Conservation (phyloP, 2,329 filamentous ascomycete genomes). For the Nigrospora osmanthi region DNA sequence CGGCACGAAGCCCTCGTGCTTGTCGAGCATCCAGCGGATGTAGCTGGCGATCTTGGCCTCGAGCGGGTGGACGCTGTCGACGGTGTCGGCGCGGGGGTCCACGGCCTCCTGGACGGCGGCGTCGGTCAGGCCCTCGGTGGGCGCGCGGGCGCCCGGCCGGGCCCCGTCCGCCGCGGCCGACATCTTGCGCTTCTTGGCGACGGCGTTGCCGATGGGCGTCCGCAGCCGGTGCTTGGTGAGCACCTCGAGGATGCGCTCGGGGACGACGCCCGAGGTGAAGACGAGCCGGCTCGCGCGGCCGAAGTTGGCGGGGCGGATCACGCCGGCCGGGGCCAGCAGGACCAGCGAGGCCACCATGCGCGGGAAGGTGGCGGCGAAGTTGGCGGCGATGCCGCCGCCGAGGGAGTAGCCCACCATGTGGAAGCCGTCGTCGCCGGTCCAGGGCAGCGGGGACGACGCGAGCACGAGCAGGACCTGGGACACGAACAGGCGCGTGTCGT, state of each 20-base stretch:
- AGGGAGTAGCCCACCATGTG: constrained; percentile 73
- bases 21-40: constrained; percentile 49
- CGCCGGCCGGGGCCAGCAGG: constrained; percentile 70
- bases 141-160: constrained; percentile 5
- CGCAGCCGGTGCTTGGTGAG: constrained; percentile 41
- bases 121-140: constrained; percentile 26
- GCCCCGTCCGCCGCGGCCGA: constrained; percentile 8
- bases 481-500: constrained; percentile 67
- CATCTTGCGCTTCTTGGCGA: constrained; percentile 15
- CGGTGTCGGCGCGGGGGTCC: constrained; percentile 14
- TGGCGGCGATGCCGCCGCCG: constrained; percentile 69
- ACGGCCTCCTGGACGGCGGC: constrained; percentile 34
- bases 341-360: constrained; percentile 61
- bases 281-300: constrained; percentile 39
- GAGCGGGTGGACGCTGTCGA: constrained; percentile 16
- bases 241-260: constrained; percentile 39
- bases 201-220: constrained; percentile 36
- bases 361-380: constrained; percentile 68
- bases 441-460: constrained; percentile 60
- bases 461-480: constrained; percentile 65
- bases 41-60: constrained; percentile 40
- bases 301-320: constrained; percentile 54
- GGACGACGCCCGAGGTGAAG: constrained; percentile 47
- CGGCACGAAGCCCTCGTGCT: constrained; percentile 50
- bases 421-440: constrained; percentile 53